phyloP scores from a whole-genome alignment of 495 filamentous ascomycete genomes.

The Achaetomiella virescens region DNA sequence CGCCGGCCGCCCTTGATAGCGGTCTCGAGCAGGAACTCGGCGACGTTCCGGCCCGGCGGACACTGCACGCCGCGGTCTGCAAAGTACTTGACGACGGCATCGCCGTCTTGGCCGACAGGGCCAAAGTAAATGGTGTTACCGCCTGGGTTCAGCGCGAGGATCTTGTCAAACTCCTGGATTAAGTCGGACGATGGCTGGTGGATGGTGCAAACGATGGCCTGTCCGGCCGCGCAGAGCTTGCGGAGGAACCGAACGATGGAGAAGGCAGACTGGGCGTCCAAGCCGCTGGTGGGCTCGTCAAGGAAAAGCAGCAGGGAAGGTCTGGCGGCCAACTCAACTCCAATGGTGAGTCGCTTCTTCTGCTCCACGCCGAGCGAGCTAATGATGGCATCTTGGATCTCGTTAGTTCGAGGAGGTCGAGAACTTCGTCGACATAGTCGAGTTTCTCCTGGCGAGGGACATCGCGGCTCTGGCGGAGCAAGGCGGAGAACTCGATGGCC shows the following conservation, averaged over 20 bases:
- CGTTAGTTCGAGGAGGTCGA: slow-evolving; percentile 76
- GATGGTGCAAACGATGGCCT: slow-evolving; percentile 69
- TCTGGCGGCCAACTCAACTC: slow-evolving; percentile 85
- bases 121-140: slow-evolving; percentile 73
- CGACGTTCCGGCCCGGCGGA: slow-evolving; percentile 64
- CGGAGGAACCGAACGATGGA: slow-evolving; percentile 78
- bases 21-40: slow-evolving; percentile 81
- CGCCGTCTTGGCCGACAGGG: slow-evolving; percentile 43
- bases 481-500: slow-evolving; percentile 71
- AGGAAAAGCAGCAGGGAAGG: slow-evolving; percentile 71
- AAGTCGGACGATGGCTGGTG: slow-evolving; percentile 72
- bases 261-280: slow-evolving; percentile 79
- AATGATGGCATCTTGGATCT: slow-evolving; percentile 77
- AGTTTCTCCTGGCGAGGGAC: slow-evolving; percentile 64
- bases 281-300: slow-evolving; percentile 75
- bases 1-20: slow-evolving; percentile 61
- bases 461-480: slow-evolving; percentile 68
- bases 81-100: slow-evolving; percentile 43
- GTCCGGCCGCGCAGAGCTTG: slow-evolving; percentile 72
- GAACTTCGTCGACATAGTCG: slow-evolving; percentile 80
- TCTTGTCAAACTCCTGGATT: slow-evolving; percentile 69
- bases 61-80: slow-evolving; percentile 61
- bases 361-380: slow-evolving; percentile 63
- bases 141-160: slow-evolving; percentile 62
- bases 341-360: slow-evolving; percentile 71